Evolutionary conservation across 305 asterid genomes (phyloP), one percentile per base, ranked within the genome.

Genomic region (Lippia alba): DNA sequence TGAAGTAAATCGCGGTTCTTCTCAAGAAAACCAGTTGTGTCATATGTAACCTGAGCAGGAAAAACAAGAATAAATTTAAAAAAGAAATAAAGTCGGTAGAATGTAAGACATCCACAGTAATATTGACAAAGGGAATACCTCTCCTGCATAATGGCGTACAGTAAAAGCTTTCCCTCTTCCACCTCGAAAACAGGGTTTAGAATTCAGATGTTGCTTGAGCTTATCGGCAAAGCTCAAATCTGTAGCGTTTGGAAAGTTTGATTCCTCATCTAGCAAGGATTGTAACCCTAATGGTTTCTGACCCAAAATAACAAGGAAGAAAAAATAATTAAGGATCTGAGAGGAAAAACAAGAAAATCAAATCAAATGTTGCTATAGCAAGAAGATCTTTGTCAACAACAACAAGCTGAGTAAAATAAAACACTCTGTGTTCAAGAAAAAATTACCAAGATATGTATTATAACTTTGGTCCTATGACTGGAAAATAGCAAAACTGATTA

Each of bases 1-100:
- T 92, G 96, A 74, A 95, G 91, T 79, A 90, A 83, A 86, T 95
- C 99, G 57, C 99, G 89, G 76, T 95, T 95, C 88, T 95, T 95
- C 89, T 95, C 99, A 18, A 92, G 96, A 78, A 95, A 95, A 20
- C 97, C 94, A 57, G 91, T 85, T 12, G 99, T 85, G 72, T 95
- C 97, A 72, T 95, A 95, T 6, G 91, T 89, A 73, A 92, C 99
- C 99, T 95, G 82, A 78, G 83, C 50, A 67, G 59, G 14, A 49
- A 71, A 66, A 12, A 17, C 54, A 49, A 49, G 6, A 39, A 61
- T 4, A 49, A 49, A 60, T 8, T 4, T 55, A 32, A 51, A 36
- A 54, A 54, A 4, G 16, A 18, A 58, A 58, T 64, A 55, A 56
- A 56, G 71, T 24, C 24, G 51, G 33, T 67, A 57, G 51, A 61